Percentiles rank a stretch among this genome's conserved stretches.
Conservation (phyloP, 176 grass and related monocot genomes). For the Carex cristatella region DNA sequence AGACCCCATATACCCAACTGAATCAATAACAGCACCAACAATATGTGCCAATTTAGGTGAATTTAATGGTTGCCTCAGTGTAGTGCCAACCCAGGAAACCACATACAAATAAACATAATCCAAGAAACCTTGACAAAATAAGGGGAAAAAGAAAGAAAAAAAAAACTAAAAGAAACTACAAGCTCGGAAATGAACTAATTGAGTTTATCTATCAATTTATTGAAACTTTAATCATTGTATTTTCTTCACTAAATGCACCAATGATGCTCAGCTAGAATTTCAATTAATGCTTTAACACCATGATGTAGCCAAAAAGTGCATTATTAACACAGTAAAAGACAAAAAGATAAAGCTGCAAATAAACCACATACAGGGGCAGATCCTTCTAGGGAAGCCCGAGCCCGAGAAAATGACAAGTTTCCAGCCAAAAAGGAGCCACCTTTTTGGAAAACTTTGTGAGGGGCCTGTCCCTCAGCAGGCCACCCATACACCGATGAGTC, state of each 20-base stretch:
- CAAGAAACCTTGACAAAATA: neutral
- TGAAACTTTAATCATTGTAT: neutral
- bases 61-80: neutral
- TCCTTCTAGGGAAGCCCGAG: constrained; percentile 93
- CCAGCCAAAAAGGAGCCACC: constrained; percentile 94
- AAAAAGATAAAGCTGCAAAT: constrained; percentile 17
- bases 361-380: constrained; percentile 76
- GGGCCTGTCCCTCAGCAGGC: constrained; percentile 61
- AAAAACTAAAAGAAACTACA: neutral
- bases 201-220: neutral
- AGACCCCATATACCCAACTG: neutral
- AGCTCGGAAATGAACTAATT: neutral
- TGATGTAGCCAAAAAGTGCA: neutral
- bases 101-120: neutral
- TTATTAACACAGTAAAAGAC: constrained; percentile 4
- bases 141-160: neutral
- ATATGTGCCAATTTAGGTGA: neutral
- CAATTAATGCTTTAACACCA: neutral
- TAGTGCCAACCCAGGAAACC: neutral
- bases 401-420: constrained; percentile 94
- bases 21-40: too few relatives aligned
- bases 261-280: neutral
- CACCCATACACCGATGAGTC: constrained; percentile 81
- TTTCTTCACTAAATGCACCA: neutral
- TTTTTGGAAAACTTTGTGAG: constrained; percentile 74